These are phyloP conservation scores for Dothideomycetes sp. DNA, from an alignment of 2,329 filamentous ascomycete genomes.

Conservation along the genomic window DNA sequence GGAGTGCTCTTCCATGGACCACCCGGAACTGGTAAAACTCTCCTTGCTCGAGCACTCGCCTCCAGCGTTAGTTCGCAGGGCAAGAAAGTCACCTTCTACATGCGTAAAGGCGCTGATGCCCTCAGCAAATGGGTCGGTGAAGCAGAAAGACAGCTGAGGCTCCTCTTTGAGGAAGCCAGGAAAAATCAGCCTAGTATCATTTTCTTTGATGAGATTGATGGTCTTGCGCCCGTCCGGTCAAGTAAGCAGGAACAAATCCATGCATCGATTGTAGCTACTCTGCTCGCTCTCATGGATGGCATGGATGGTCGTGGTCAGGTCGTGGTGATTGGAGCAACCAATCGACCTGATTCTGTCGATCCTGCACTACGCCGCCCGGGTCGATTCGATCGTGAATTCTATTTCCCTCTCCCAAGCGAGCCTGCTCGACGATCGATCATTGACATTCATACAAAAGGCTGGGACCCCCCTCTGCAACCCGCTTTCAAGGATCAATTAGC, in stretches of 20 bases:
- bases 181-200: constrained; percentile 98
- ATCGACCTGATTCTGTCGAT: constrained; percentile 91
- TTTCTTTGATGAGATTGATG: constrained; percentile 98
- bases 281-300: constrained; percentile 91
- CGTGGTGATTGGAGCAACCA: constrained; percentile 97
- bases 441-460: constrained; percentile 89
- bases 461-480: constrained; percentile 65
- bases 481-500: constrained; percentile 76
- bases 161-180: constrained; percentile 90
- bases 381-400: constrained; percentile 94
- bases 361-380: constrained; percentile 89
- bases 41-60: constrained; percentile 86
- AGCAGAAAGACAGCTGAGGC: constrained; percentile 83
- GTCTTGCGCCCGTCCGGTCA: constrained; percentile 85
- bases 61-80: constrained; percentile 83
- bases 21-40: constrained; percentile 92
- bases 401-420: constrained; percentile 82
- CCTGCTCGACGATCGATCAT: constrained; percentile 76
- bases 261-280: constrained; percentile 88
- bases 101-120: constrained; percentile 96
- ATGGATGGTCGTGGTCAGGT: constrained; percentile 98
- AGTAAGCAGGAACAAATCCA: constrained; percentile 99
- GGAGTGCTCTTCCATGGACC: constrained; percentile 96
- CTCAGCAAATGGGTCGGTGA: constrained; percentile 99
- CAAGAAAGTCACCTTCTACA: constrained; percentile 95